Evolutionary conservation across 164 flowering plant genomes (phyloP).

Genomic region (Macadamia tetraphylla): DNA sequence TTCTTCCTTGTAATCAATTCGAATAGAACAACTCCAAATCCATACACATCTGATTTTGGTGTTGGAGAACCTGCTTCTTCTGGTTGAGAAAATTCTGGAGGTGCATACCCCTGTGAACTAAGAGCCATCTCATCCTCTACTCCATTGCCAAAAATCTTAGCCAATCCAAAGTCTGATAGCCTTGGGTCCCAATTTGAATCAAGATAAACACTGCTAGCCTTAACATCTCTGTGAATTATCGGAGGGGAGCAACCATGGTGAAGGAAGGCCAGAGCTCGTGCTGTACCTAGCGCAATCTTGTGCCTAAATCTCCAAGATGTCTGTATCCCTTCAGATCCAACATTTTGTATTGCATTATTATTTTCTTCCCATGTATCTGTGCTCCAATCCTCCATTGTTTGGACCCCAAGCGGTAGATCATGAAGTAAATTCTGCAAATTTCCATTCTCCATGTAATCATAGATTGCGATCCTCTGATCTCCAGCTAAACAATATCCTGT

Average conservation of each 20-base stretch:
- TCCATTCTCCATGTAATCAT: conserved; percentile 90
- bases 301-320: conserved; percentile 75
- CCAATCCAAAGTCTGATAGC: conserved; percentile 79
- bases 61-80: conserved; percentile 38
- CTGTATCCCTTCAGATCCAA: conserved; percentile 41
- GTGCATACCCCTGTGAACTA: conserved; percentile 56
- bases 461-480: conserved; percentile 77
- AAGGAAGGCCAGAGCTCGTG: conserved; percentile 80
- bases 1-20: conserved; percentile 81
- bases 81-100: conserved; percentile 52
- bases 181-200: conserved; percentile 69
- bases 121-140: conserved; percentile 43
- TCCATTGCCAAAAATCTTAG: conserved; percentile 57
- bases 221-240: conserved; percentile 72
- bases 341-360: conserved; percentile 37
- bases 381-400: conserved; percentile 66
- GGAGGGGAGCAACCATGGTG: conserved; percentile 94
- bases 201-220: conserved; percentile 77
- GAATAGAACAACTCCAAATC: conserved; percentile 73
- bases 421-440: conserved; percentile 73
- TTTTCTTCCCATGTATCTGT: conserved; percentile 82
- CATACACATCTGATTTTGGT: conserved; percentile 71
- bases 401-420: conserved; percentile 68
- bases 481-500: conserved; percentile 89
- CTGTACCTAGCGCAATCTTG: conserved; percentile 70